Base-by-base conservation (phyloP, 371 early-diverging fungal species). In the Apophysomyces trapeziformis region DNA sequence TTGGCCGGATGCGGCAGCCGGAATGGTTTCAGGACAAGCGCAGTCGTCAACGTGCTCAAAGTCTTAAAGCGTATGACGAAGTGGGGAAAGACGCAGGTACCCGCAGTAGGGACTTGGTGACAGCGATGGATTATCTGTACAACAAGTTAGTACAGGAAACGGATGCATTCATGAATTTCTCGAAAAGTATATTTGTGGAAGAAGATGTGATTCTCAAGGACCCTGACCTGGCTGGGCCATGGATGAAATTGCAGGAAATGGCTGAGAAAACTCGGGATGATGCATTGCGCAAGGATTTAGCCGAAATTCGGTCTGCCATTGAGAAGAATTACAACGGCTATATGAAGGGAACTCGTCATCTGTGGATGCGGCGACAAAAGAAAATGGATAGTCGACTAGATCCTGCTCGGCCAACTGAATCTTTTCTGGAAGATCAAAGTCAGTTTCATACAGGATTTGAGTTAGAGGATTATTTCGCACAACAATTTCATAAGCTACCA, bases 1-100 rank as follows among this genome's bases (percentile, higher is more conserved):
- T 62, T 56, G 11, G 13, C 2, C 61, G 58, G n/a, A 13, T 63
- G 37, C 47, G 46, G 16, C 11, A 46, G 11, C 72, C 72, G 16
- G 32, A 36, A 26, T 72, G 72, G 72, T 64, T 72, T 41, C 7
- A 37, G 12, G 68, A 68, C 14, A 58, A 64, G 12, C 13, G 68
- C 36, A 45, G 37, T 38, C 57, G 36, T 32, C 65, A 58, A n/a
- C 44, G 62, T 11, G n/a, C 8, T 26, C 54, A 60, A 41, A 46
- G 36, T 16, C 45, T 36, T 0, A 13, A 12, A 16, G 4, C 16
- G 7, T 13, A 35, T 3, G 26, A 45, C 4, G 38, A 37, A 5
- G n/a, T 16, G 8, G 13, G 13, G 18, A 38, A 58, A n/a, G 41
- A 57, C 1, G 35, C 39, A 14, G 36, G 32, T 5, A 26, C 13